phyloP scores from a whole-genome alignment of 2,329 filamentous ascomycete genomes.

The Penicillium freii region DNA sequence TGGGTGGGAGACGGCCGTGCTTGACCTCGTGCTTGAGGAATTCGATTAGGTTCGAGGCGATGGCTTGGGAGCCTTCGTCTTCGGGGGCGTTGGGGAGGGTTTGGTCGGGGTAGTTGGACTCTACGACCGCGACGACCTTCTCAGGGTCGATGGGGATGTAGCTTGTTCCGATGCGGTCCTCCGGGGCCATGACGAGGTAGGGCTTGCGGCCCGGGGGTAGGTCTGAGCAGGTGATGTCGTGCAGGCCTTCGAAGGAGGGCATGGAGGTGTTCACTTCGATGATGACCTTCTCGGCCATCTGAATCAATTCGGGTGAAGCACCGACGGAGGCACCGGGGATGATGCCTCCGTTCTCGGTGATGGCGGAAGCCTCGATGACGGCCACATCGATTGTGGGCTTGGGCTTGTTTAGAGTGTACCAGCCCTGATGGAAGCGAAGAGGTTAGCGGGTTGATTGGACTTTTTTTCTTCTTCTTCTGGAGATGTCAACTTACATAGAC shows the following conservation, averaged over 20 bases:
- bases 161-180: constrained; percentile 80
- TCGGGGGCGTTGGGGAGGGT: constrained; percentile 73
- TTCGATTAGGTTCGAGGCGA: constrained; percentile 78
- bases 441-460: constrained; percentile 9
- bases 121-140: constrained; percentile 78
- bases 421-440: constrained; percentile 53
- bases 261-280: constrained; percentile 88
- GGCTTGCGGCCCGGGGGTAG: constrained; percentile 78
- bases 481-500: constrained; percentile 60
- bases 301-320: constrained; percentile 78
- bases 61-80: constrained; percentile 69
- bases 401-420: constrained; percentile 77
- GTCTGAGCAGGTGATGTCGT: constrained; percentile 89
- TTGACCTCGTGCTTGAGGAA: constrained; percentile 82
- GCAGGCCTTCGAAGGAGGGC: constrained; percentile 80
- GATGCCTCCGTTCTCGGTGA: constrained; percentile 84
- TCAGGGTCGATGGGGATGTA: constrained; percentile 82
- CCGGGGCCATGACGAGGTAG: constrained; percentile 78
- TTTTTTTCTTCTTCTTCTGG: constrained; percentile 1
- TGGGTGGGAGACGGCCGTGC: constrained; percentile 72
- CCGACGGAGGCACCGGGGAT: constrained; percentile 84
- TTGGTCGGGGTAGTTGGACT: constrained; percentile 78
- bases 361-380: constrained; percentile 81
- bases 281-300: constrained; percentile 90
- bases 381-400: constrained; percentile 75